A percentile compares a stretch with the other conserved stretches of the same genome.
Conservation (phyloP, 2,329 filamentous ascomycete genomes). For the Aspergillus tamarii region DNA sequence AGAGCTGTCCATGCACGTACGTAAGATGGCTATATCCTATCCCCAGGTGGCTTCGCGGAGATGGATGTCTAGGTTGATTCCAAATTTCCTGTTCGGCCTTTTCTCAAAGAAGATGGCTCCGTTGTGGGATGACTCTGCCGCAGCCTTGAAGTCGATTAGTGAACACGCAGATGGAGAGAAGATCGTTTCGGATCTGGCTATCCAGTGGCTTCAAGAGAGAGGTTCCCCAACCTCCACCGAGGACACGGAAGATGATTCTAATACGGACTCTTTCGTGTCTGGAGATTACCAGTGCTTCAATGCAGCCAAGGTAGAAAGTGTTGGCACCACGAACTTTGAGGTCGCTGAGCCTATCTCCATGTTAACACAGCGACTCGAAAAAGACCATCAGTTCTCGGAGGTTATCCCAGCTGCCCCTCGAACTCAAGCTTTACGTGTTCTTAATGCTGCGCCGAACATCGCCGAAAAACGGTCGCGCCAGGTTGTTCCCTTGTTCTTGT, state of each 20-base stretch:
- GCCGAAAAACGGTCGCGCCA: slow-evolving; percentile 85
- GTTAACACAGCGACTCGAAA: slow-evolving; percentile 67
- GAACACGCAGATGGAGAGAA: slow-evolving; percentile 73
- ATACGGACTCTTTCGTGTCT: slow-evolving; percentile 27
- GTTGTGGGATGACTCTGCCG: slow-evolving; percentile 82
- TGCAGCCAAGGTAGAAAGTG: slow-evolving; percentile 60
- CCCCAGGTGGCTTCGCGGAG: slow-evolving; percentile 59
- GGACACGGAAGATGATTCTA: slow-evolving; percentile 30
- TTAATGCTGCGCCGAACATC: slow-evolving; percentile 72
- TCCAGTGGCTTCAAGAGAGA: slow-evolving; percentile 69
- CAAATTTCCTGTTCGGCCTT: slow-evolving; percentile 84
- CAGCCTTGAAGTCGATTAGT: slow-evolving; percentile 74
- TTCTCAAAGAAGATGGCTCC: slow-evolving; percentile 83
- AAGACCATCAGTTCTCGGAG: slow-evolving; percentile 54
- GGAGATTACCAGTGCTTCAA: slow-evolving; percentile 82
- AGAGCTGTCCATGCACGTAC: slow-evolving; percentile 80
- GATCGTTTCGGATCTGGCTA: slow-evolving; percentile 69
- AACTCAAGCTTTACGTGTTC: slow-evolving; percentile 76
- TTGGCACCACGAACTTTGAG: slow-evolving; percentile 56
- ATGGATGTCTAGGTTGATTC: slow-evolving; percentile 73
- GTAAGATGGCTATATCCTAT: slow-evolving; percentile 73
- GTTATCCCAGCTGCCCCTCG: slow-evolving; percentile 58
- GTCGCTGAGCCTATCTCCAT: slow-evolving; percentile 59
- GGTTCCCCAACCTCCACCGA: slow-evolving; percentile 27
- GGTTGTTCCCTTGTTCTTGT: slow-evolving; percentile 82